These are phyloP conservation scores for Cutaneotrichosporon sp. DNA, from an alignment of 1,284 basidiomycete genomes.

Conservation along the genomic window DNA sequence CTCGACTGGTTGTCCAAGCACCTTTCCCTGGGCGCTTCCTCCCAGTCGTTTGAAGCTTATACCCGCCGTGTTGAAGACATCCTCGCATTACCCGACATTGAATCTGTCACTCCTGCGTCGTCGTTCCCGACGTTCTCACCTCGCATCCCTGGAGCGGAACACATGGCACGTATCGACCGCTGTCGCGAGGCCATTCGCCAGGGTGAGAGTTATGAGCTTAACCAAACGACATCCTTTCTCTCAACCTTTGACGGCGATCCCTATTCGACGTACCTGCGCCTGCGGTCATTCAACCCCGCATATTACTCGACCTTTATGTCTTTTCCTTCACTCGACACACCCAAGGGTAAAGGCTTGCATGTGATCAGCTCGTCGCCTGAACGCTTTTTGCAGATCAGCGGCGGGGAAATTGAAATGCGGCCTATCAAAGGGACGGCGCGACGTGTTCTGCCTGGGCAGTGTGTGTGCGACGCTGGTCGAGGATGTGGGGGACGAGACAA, in stretches of 20 bases:
- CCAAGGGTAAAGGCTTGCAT: conserved; percentile 56
- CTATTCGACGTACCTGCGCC: conserved; percentile 50
- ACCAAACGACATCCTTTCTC: conserved; percentile 70
- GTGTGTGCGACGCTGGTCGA: conserved; percentile 28
- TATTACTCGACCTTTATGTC: conserved; percentile 81
- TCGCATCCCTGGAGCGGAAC: conserved; percentile 49
- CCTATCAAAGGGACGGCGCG: conserved; percentile 85
- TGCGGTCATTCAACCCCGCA: conserved; percentile 77
- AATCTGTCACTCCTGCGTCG: conserved; percentile 4
- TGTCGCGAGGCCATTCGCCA: conserved; percentile 72
- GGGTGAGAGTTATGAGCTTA: conserved; percentile 95
- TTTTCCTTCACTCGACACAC: conserved; percentile 51
- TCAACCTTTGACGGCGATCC: conserved; percentile 28
- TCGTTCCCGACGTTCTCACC: conserved; percentile 37
- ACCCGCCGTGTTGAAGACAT: conserved; percentile 5
- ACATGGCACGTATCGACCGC: conserved; percentile 65
- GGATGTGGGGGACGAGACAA: conserved; percentile 27
- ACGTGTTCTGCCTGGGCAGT: conserved; percentile 39
- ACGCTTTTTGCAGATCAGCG: conserved; percentile 74
- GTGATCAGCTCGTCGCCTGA: conserved; percentile 81
- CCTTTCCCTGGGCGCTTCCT: conserved; percentile 28
- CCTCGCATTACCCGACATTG: conserved; percentile 4
- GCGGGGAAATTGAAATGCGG: conserved; percentile 63
- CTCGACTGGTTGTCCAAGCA: conserved; percentile 30
- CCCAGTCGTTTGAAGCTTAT: conserved; percentile 22